Conservation (phyloP, 2,329 filamentous ascomycete species). For the Gaeumannomyces sp. region DNA sequence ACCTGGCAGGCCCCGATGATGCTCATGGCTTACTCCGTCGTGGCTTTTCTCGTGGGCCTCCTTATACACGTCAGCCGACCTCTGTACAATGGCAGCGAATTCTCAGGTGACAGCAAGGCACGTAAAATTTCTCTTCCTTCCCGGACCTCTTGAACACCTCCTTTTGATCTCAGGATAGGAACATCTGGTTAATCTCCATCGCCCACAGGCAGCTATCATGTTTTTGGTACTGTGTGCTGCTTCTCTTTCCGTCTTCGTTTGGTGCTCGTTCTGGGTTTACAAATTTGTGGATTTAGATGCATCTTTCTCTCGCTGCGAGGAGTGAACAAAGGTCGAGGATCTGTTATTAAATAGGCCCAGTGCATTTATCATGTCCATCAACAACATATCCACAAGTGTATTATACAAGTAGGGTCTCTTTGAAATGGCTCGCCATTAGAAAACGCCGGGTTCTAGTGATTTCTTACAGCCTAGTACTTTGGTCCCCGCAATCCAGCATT, state of each 20-base stretch:
- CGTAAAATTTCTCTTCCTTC: no score
- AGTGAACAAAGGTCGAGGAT: no score
- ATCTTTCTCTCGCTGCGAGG: not conserved
- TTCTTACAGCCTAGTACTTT: no score
- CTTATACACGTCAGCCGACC: not conserved
- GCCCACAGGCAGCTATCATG: not conserved
- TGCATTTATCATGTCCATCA: no score
- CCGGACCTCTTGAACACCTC: no score
- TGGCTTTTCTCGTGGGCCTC: not conserved
- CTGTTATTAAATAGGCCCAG: no score
- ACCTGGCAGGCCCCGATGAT: not conserved
- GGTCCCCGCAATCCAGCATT: no score
- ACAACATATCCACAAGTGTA: no score
- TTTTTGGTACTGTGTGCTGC: not conserved
- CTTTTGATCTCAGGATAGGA: not conserved
- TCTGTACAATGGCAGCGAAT: not conserved
- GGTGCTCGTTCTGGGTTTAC: not conserved
- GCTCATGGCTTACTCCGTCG: not conserved
- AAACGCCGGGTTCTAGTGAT: no score
- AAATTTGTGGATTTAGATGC: not conserved
- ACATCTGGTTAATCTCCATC: not conserved
- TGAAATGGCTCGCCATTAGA: no score
- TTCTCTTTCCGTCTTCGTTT: not conserved
- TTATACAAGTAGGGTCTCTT: no score
- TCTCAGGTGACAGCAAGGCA: not conserved